Conservation (phyloP, 257 asterid species). For the Plectranthus barbatus region DNA sequence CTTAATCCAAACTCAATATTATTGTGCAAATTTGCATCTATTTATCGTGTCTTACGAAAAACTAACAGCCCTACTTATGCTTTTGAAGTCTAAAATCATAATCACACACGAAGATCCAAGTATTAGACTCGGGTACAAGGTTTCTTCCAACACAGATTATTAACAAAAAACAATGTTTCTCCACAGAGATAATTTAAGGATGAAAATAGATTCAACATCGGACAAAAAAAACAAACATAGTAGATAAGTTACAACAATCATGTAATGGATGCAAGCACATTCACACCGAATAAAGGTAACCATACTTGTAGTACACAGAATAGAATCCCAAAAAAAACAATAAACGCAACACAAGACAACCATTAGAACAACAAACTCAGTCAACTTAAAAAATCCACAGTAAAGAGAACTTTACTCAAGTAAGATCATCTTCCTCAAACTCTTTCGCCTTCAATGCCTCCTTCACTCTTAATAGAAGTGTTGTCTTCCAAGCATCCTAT, state of each 20-base stretch:
- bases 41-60: no score
- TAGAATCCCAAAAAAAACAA: not conserved
- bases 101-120: no score
- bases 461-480: conserved; percentile 58
- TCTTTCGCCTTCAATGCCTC: conserved; percentile 65
- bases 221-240: not conserved
- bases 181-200: not conserved
- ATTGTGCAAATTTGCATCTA: no score
- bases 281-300: conserved; percentile 18
- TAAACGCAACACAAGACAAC: not conserved
- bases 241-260: conserved; percentile 8
- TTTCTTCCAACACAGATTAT: no score
- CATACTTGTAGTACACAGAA: conserved; percentile 17
- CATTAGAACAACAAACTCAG: conserved; percentile 8
- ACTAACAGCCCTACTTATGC: no score
- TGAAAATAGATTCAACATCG: not conserved
- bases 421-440: conserved; percentile 68
- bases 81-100: no score
- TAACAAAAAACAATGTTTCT: no score
- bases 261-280: conserved; percentile 7
- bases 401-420: conserved; percentile 25
- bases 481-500: conserved; percentile 57
- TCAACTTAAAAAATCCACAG: not conserved
- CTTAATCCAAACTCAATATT: no score
- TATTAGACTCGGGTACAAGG: no score